A percentile compares a stretch with the other conserved stretches of the same genome.
Evolutionary conservation across 176 grass and related monocot genomes (phyloP).

Genomic region (Oryza nivara): DNA sequence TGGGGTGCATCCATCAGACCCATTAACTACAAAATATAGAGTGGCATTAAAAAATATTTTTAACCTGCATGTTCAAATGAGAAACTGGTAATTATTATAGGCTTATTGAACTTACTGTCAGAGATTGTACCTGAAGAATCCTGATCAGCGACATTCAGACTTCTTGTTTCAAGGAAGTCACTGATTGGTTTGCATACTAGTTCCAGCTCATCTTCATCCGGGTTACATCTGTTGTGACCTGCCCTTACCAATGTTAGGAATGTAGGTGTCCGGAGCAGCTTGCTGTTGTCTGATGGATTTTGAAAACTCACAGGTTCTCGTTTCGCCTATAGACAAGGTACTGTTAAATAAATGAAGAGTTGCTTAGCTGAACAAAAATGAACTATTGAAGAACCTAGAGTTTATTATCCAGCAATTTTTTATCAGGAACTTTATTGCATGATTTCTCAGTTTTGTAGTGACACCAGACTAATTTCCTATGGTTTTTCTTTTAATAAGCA

Average conservation of each 20-base stretch:
- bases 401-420: neutral
- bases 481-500: constrained; percentile 2
- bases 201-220: constrained; percentile 46
- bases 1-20: constrained; percentile 41
- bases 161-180: constrained; percentile 58
- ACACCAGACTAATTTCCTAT: neutral
- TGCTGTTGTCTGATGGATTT: constrained; percentile 57
- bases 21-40: constrained; percentile 43
- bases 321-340: constrained; percentile 67
- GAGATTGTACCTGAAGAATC: constrained; percentile 1
- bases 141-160: constrained; percentile 12
- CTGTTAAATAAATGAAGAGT: constrained; percentile 18
- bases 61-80: constrained; percentile 26
- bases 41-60: neutral
- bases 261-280: constrained; percentile 58
- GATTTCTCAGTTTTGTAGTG: constrained; percentile 21
- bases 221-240: constrained; percentile 19
- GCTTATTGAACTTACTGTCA: constrained; percentile 25
- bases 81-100: neutral
- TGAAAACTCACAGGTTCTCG: constrained; percentile 66
- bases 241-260: constrained; percentile 24
- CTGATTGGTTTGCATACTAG: constrained; percentile 60
- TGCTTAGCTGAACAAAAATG: neutral
- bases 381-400: neutral
- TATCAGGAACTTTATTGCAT: neutral